Evolutionary conservation across 163 green algal genomes (phyloP).

Genomic region (Volvox carteri): DNA sequence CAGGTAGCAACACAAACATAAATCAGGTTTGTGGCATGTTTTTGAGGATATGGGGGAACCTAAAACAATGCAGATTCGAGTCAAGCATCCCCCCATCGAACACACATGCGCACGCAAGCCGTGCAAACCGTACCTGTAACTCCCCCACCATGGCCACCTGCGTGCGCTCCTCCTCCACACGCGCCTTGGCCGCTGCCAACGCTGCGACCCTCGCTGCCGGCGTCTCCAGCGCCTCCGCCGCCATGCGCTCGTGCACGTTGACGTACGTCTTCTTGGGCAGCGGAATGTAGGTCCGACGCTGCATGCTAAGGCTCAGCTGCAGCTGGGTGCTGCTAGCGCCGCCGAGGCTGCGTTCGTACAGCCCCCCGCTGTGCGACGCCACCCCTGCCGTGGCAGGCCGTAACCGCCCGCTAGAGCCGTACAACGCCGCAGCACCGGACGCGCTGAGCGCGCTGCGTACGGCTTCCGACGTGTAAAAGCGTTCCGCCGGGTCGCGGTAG

Average conservation of each 20-base stretch:
- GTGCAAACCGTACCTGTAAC: slow-evolving; percentile 41
- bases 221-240: slow-evolving; percentile 32
- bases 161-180: not conserved
- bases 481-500: not conserved
- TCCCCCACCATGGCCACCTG: not conserved
- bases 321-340: not conserved
- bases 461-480: slow-evolving; percentile 23
- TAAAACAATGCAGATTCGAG: too few relatives aligned
- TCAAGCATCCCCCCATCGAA: too few relatives aligned
- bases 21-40: too few relatives aligned
- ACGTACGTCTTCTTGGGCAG: slow-evolving; percentile 53
- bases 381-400: slow-evolving; percentile 22
- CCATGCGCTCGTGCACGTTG: slow-evolving; percentile 51
- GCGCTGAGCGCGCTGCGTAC: not conserved
- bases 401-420: not conserved
- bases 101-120: too few relatives aligned
- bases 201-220: slow-evolving; percentile 16
- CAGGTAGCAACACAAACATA: too few relatives aligned
- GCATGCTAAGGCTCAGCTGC: too few relatives aligned
- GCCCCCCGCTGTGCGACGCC: not conserved
- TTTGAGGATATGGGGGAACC: too few relatives aligned
- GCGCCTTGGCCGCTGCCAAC: slow-evolving; percentile 11
- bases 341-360: slow-evolving; percentile 15
- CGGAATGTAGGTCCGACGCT: slow-evolving; percentile 13
- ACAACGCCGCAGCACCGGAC: not conserved